Base-by-base conservation (phyloP, 2,329 filamentous ascomycete genomes). In the Aspergillus luchuensis region DNA sequence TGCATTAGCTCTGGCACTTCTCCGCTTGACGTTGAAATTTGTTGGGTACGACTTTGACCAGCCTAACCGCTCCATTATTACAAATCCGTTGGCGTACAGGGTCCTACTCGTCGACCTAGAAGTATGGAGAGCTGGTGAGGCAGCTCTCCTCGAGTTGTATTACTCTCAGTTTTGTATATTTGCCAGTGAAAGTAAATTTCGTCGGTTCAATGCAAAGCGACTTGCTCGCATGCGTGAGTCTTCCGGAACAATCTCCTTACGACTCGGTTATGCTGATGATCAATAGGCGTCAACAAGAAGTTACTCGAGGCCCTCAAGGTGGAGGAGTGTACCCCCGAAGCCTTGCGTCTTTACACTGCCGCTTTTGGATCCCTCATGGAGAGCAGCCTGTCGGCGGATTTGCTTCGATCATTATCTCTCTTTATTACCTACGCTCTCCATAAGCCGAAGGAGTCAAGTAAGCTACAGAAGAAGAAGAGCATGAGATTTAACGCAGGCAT, bases 341-440 rank as follows among this genome's bases (percentile, higher is more conserved):
- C 91, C 0, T 82, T 96, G 56, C 86, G 86, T 0, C 85, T 90
- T 59, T 96, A 97, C 67, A 85, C 96, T 69, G 81, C 84, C 30
- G 89, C 94, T 0, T 90, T 99, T 64, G 89, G 89, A 70, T 87
- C 88, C 11, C 83, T 99, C 4, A 85, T 97, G 30, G 89, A 88
- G 64, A 91, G 88, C 64, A 94, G 91, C 69, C 86, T 93, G 67
- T 93, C 90, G 55, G 89, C 91, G 15, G 92, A 97, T 73, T 88
- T 94, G 25, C 88, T 97, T 71, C 87, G 94, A 38, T 91, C 92
- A 2, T 80, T 99, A 47, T 91, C 95, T 2, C 83, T 98, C 21
- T 98, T 96, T 72, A 90, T 99, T 65, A 97, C 94, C 0, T 99
- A 95, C 74, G 89, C 92, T 5, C 86, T 97, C 63, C 92, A 97